A percentile compares a stretch with the other conserved stretches of the same genome.
Conservation (phyloP, 495 filamentous ascomycete genomes). For the Chaetomium fimeti region DNA sequence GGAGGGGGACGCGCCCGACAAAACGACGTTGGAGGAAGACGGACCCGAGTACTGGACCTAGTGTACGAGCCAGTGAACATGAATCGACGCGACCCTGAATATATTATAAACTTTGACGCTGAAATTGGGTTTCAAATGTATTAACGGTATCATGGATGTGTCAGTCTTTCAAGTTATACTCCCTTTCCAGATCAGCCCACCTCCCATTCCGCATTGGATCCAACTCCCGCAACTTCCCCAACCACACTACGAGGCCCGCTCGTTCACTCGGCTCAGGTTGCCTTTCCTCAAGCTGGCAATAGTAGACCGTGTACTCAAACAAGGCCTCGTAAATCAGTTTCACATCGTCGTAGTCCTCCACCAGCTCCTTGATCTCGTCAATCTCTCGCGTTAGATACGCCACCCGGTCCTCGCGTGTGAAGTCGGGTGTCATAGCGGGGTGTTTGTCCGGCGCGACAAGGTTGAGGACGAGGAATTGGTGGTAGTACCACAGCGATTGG, state of each 20-base stretch:
- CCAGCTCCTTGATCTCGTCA: slow-evolving; percentile 65
- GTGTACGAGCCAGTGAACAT: not conserved
- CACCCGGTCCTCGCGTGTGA: slow-evolving; percentile 60
- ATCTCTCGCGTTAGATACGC: slow-evolving; percentile 68
- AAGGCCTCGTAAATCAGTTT: slow-evolving; percentile 81
- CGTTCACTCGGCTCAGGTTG: slow-evolving; percentile 39
- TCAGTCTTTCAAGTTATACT: slow-evolving; percentile 26
- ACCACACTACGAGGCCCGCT: slow-evolving; percentile 56
- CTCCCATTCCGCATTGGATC: slow-evolving; percentile 69
- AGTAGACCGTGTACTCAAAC: slow-evolving; percentile 58
- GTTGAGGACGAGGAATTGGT: slow-evolving; percentile 74
- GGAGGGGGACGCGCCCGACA: not conserved
- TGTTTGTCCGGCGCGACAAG: slow-evolving; percentile 40
- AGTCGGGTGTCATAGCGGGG: slow-evolving; percentile 61
- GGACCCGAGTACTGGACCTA: too few species aligned
- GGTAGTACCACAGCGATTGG: slow-evolving; percentile 95
- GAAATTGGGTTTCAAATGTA: too few species aligned
- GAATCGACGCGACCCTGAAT: not conserved
- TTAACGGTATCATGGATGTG: too few species aligned
- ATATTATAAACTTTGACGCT: too few species aligned
- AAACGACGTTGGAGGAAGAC: not conserved
- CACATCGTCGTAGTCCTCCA: slow-evolving; percentile 70
- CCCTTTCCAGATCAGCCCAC: slow-evolving; percentile 62
- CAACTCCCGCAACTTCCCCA: slow-evolving; percentile 59
- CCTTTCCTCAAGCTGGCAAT: slow-evolving; percentile 47